phyloP scores from a whole-genome alignment of 2,329 filamentous ascomycete species.

The Aspergillus brunneoviolaceus region DNA sequence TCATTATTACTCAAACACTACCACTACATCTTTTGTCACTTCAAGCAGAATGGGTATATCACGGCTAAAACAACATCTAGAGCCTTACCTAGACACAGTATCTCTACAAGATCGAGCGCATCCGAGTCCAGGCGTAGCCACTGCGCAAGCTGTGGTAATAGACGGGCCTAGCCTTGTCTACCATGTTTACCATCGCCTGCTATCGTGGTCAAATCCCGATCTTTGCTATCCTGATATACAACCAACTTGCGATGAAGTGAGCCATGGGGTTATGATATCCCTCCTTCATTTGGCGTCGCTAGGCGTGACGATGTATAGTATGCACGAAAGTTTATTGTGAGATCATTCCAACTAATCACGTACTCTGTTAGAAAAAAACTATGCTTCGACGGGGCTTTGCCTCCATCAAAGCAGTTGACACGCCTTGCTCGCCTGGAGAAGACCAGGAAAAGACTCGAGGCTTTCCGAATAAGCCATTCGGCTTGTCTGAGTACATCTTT shows the following conservation, averaged over 20 bases:
- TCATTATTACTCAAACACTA: too few relatives aligned
- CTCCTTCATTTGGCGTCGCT: slow-evolving; percentile 58
- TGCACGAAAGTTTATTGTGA: slow-evolving; percentile 26
- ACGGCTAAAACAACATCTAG: slow-evolving; percentile 33
- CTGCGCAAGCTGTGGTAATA: slow-evolving; percentile 52
- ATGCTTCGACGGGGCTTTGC: slow-evolving; percentile 84
- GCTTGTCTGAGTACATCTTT: slow-evolving; percentile 26
- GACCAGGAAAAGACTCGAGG: slow-evolving; percentile 57
- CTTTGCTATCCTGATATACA: slow-evolving; percentile 52
- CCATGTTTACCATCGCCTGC: slow-evolving; percentile 63
- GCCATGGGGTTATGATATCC: slow-evolving; percentile 59
- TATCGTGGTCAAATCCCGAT: slow-evolving; percentile 38
- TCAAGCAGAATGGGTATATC: slow-evolving; percentile 33
- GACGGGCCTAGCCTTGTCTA: slow-evolving; percentile 81
- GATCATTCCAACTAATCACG: slow-evolving; percentile 15
- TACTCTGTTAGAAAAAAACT: slow-evolving; percentile 58
- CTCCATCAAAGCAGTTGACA: slow-evolving; percentile 61
- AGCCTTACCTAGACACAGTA: slow-evolving; percentile 31
- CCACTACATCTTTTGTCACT: too few relatives aligned
- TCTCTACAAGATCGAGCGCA: slow-evolving; percentile 16
- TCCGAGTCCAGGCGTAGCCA: slow-evolving; percentile 9
- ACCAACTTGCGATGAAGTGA: slow-evolving; percentile 65
- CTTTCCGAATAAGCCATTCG: slow-evolving; percentile 44
- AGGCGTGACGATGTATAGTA: slow-evolving; percentile 69
- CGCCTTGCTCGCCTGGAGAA: slow-evolving; percentile 62